Evolutionary conservation across 352 stramenopile genomes (phyloP).

Genomic region (Pythium rhizo-oryzae): DNA sequence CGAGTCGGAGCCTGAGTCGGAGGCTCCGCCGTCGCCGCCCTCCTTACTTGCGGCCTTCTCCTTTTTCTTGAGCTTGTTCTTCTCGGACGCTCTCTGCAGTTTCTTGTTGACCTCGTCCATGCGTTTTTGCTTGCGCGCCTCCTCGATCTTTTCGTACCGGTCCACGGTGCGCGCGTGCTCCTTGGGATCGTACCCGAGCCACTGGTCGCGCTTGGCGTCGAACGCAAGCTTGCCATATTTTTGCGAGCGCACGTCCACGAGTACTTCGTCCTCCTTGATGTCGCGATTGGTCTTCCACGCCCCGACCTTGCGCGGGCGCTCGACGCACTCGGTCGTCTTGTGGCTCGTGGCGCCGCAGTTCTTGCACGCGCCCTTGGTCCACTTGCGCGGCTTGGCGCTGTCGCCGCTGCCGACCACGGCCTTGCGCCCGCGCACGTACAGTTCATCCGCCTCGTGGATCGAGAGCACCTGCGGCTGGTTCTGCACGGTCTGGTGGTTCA

Average conservation of each 20-base stretch:
- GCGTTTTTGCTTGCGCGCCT: conserved; percentile 73
- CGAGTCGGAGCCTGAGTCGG: conserved; percentile 81
- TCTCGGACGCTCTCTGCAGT: conserved; percentile 52
- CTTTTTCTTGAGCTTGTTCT: conserved; percentile 36
- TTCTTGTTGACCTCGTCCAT: conserved; percentile 82
- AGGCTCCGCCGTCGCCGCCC: neutral
- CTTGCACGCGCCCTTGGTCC: conserved; percentile 92
- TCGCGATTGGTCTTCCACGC: conserved; percentile 94
- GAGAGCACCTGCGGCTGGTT: conserved; percentile 91
- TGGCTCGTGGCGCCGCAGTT: conserved; percentile 95
- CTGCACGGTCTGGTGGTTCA: conserved; percentile 95
- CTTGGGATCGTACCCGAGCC: conserved; percentile 93
- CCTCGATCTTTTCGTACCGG: conserved; percentile 85
- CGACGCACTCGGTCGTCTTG: conserved; percentile 92
- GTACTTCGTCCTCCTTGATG: conserved; percentile 83
- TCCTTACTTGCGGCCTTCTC: neutral
- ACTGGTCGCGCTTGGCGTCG: conserved; percentile 97
- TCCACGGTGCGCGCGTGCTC: conserved; percentile 80
- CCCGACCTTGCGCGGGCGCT: conserved; percentile 90
- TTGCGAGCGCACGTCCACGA: conserved; percentile 86
- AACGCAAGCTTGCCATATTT: conserved; percentile 95
- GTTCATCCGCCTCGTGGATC: conserved; percentile 88
- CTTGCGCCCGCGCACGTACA: conserved; percentile 63
- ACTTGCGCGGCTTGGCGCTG: conserved; percentile 52
- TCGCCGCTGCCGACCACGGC: neutral